Percentiles rank a stretch among this genome's conserved stretches.
phyloP scores from a whole-genome alignment of 2,329 filamentous ascomycete genomes.

The Ilyonectria robusta region DNA sequence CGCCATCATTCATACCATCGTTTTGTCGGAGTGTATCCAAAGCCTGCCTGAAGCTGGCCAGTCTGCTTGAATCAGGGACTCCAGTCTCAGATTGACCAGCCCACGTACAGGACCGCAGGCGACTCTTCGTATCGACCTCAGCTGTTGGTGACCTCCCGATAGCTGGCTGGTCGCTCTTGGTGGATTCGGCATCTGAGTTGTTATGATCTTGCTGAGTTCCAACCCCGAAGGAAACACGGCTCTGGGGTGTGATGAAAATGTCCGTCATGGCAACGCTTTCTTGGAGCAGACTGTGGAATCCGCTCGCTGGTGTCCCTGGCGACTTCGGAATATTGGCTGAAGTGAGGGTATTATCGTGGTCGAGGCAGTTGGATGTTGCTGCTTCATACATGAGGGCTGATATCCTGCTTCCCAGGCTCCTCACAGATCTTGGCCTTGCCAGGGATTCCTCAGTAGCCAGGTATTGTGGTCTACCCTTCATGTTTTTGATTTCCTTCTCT shows the following conservation, averaged over 20 bases:
- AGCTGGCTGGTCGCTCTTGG: slow-evolving; percentile 2
- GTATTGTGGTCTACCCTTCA: slow-evolving; percentile 29
- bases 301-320: slow-evolving; percentile 33
- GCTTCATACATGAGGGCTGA: slow-evolving; percentile 38
- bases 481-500: slow-evolving; percentile 37
- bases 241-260: slow-evolving; percentile 41
- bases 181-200: background rate
- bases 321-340: background rate
- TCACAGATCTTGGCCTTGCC: slow-evolving; percentile 27
- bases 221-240: slow-evolving; percentile 31
- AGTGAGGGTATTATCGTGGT: slow-evolving; percentile 9
- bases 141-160: background rate
- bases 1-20: background rate
- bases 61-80: background rate
- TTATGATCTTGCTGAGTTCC: background rate
- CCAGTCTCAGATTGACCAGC: background rate
- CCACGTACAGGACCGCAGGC: slow-evolving; percentile 6
- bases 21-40: background rate
- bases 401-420: slow-evolving; percentile 38
- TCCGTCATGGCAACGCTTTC: slow-evolving; percentile 40
- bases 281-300: slow-evolving; percentile 12
- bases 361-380: slow-evolving; percentile 21
- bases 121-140: background rate
- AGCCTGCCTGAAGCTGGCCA: background rate
- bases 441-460: slow-evolving; percentile 1